Evolutionary conservation across 179 eudicot genomes (phyloP).

Genomic region (Actinidia polygama): DNA sequence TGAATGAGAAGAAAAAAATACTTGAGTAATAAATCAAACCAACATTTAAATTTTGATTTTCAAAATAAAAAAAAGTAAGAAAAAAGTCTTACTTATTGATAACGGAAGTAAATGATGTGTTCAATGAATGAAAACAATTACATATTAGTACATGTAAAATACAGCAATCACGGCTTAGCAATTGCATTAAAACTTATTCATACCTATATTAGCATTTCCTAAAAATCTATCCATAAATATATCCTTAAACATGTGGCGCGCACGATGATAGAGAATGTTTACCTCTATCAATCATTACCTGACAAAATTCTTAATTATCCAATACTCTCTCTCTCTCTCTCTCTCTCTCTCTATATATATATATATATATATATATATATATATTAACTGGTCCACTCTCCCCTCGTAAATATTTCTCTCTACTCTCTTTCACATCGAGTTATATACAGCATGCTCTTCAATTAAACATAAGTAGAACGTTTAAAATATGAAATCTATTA

Average conservation of each 20-base stretch:
- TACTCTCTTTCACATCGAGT: no score
- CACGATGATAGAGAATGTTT: background rate
- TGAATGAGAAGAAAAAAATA: slow-evolving; percentile 13
- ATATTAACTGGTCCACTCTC: no score
- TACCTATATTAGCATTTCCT: background rate
- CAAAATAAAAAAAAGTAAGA: background rate
- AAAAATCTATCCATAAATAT: no score
- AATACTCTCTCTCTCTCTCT: background rate
- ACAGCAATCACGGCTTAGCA: background rate
- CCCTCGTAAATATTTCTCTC: no score
- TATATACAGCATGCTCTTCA: no score
- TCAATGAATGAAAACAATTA: background rate
- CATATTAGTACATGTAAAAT: background rate
- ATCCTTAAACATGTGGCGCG: background rate
- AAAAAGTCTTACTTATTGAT: background rate
- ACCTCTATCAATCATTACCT: background rate
- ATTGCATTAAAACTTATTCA: background rate
- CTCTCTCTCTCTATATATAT: no score
- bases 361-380: no score
- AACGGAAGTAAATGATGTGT: background rate
- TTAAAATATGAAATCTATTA: no score
- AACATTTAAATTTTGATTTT: background rate
- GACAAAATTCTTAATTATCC: background rate
- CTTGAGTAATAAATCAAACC: background rate
- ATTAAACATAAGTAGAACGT: no score